Conservation (phyloP, 441 rosid genomes). For the Jatropha podagrica region DNA sequence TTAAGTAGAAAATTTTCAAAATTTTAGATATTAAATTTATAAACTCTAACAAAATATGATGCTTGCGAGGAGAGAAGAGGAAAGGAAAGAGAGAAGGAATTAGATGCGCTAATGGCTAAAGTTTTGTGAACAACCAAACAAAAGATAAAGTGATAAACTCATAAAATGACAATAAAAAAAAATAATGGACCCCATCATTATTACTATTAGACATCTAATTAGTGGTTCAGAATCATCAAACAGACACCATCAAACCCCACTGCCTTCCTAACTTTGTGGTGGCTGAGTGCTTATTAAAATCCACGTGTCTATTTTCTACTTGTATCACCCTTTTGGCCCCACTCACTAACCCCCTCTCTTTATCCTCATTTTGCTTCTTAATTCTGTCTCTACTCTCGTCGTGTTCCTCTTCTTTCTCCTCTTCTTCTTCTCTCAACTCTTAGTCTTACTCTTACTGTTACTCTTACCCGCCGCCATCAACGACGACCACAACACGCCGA, state of each 20-base stretch:
- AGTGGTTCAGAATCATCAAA: constrained; percentile 26
- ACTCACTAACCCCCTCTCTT: not conserved
- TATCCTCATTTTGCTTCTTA: not conserved
- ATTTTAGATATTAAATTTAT: too few relatives aligned
- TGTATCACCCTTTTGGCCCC: not conserved
- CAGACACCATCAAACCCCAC: constrained; percentile 28
- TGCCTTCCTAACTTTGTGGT: constrained; percentile 23
- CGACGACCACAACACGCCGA: not conserved
- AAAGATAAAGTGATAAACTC: not conserved
- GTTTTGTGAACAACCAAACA: constrained; percentile 15
- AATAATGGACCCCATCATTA: constrained; percentile 21
- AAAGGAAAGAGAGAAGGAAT: not conserved
- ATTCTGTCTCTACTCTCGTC: not conserved
- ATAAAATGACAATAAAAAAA: not conserved
- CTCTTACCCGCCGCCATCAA: not conserved
- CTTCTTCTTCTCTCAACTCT: too few relatives aligned
- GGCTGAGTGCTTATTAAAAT: not conserved
- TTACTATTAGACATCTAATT: constrained; percentile 16
- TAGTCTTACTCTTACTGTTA: too few relatives aligned
- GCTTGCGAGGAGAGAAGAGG: too few relatives aligned
- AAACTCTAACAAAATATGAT: too few relatives aligned
- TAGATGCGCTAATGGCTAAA: not conserved
- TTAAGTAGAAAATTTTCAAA: too few relatives aligned
- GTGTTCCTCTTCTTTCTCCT: not conserved
- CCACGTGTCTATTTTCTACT: not conserved